A percentile compares a stretch with the other conserved stretches of the same genome.
These are phyloP conservation scores for Harringtonia lauricola DNA, from an alignment of 2,329 filamentous ascomycete genomes.

Conservation along the genomic window DNA sequence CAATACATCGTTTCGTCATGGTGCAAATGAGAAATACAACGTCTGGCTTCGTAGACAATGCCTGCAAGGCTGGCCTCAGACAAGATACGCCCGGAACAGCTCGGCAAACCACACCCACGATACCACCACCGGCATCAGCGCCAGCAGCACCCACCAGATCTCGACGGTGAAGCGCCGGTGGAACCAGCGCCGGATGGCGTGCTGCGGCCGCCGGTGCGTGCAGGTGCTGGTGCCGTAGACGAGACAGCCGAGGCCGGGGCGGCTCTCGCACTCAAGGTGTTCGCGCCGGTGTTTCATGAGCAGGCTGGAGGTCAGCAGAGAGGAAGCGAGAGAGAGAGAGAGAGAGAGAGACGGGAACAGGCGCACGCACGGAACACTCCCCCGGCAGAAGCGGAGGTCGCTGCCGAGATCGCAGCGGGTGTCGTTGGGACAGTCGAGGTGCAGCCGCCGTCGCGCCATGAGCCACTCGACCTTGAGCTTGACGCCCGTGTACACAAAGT, in stretches of 20 bases:
- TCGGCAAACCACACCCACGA: constrained; percentile 26
- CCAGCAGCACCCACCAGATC: constrained; percentile 37
- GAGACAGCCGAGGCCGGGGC: constrained; percentile 44
- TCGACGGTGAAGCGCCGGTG: constrained; percentile 32
- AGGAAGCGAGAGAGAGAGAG: not conserved
- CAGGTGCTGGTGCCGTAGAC: constrained; percentile 40
- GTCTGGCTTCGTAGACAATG: too few relatives aligned
- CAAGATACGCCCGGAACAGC: constrained; percentile 3
- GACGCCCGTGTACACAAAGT: constrained; percentile 53
- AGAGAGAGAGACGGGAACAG: not conserved
- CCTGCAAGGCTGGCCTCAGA: too few relatives aligned
- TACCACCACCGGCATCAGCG: constrained; percentile 26
- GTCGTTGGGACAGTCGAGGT: constrained; percentile 55
- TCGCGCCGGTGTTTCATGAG: constrained; percentile 48
- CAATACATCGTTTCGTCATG: too few relatives aligned
- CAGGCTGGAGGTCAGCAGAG: constrained; percentile 24
- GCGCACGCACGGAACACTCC: constrained; percentile 41
- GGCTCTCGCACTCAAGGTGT: constrained; percentile 49
- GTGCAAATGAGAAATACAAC: too few relatives aligned
- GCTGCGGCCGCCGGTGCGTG: constrained; percentile 31
- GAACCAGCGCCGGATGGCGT: constrained; percentile 34
- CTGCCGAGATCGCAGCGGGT: constrained; percentile 45
- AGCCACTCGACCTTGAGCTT: constrained; percentile 59
- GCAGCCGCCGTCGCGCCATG: constrained; percentile 48
- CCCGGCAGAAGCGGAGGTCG: constrained; percentile 48